Percentiles rank a stretch among this genome's conserved stretches.
phyloP scores from a whole-genome alignment of 2,329 filamentous ascomycete genomes.

The Hyphodiscus sp. region DNA sequence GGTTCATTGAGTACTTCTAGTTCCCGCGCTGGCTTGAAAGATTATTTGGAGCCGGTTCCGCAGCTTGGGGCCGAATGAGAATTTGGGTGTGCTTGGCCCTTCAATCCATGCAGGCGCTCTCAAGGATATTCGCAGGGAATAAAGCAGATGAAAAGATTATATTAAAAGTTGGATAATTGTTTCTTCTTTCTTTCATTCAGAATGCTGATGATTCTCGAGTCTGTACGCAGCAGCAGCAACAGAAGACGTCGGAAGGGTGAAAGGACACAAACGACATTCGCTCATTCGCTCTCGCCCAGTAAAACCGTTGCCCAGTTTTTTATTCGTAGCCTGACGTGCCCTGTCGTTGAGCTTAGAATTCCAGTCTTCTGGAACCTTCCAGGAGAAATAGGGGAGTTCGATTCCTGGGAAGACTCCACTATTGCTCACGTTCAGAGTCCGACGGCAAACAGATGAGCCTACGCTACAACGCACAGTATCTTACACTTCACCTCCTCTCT shows the following conservation, averaged over 20 bases:
- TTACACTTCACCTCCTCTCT: too few species aligned
- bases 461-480: too few species aligned
- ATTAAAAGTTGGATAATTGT: too few species aligned
- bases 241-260: not conserved
- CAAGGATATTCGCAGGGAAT: not conserved
- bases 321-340: not conserved
- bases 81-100: not conserved
- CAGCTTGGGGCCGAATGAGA: not conserved
- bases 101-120: not conserved
- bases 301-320: not conserved
- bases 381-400: not conserved
- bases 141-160: not conserved
- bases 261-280: not conserved
- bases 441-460: too few species aligned
- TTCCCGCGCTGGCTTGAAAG: constrained; percentile 1
- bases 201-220: not conserved
- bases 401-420: too few species aligned
- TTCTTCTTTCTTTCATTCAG: not conserved
- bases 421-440: too few species aligned
- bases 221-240: not conserved
- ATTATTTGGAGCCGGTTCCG: not conserved
- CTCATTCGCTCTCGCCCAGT: not conserved
- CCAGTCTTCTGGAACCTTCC: not conserved
- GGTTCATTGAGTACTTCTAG: constrained; percentile 23
- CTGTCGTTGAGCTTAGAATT: not conserved